These are phyloP conservation scores for Juncus inflexus DNA, from an alignment of 176 grass and related monocot genomes.

Conservation along the genomic window DNA sequence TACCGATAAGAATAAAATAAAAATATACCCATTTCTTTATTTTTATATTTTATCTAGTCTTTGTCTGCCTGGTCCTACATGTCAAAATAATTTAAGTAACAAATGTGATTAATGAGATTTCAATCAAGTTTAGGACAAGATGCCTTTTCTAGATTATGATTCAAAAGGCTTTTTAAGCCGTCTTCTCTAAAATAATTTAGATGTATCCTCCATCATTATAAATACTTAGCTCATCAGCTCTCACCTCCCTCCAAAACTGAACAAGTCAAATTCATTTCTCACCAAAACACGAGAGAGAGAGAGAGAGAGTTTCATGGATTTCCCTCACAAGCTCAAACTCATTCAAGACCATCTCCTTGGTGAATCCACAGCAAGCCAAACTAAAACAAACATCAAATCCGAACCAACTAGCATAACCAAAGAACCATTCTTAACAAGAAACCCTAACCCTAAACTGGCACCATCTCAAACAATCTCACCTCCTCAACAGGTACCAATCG, in stretches of 20 bases:
- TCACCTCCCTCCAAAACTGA: background rate
- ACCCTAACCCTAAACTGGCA: conserved; percentile 16
- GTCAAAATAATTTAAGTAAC: too few species aligned
- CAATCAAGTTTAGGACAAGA: too few species aligned
- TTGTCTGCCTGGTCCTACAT: too few species aligned
- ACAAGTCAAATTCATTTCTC: conserved; percentile 11
- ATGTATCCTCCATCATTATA: background rate
- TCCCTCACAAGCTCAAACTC: conserved; percentile 38
- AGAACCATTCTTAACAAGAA: conserved; percentile 29
- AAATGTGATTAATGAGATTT: too few species aligned
- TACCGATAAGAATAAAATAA: background rate
- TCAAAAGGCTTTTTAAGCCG: too few species aligned
- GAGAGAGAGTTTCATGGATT: conserved; percentile 30
- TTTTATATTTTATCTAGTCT: too few species aligned
- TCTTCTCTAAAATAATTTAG: too few species aligned
- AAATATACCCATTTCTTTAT: too few species aligned
- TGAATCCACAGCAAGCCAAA: background rate
- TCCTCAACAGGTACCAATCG: background rate
- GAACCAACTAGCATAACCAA: conserved; percentile 33
- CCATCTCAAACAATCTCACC: conserved; percentile 30
- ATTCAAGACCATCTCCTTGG: conserved; percentile 51
- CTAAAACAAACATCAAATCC: background rate
- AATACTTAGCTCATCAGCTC: background rate
- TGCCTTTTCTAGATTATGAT: too few species aligned
- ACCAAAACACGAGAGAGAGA: background rate